These are phyloP conservation scores for Adansonia gregorii DNA, from an alignment of 441 rosid genomes.

Conservation along the genomic window DNA sequence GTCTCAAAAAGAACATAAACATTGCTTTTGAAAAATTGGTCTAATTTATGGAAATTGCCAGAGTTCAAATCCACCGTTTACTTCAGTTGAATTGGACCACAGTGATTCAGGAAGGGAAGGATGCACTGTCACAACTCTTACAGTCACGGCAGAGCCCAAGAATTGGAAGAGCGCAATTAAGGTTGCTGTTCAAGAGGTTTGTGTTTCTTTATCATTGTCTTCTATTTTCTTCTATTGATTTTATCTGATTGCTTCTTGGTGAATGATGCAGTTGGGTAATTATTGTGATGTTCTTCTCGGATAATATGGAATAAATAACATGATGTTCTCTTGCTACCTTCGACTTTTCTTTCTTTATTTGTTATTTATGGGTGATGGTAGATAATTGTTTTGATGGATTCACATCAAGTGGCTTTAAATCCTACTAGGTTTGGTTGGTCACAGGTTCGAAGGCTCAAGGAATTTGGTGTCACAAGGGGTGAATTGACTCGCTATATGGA, in stretches of 20 bases:
- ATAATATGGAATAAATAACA: background rate
- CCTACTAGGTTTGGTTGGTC: conserved; percentile 38
- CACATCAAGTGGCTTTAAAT: conserved; percentile 13
- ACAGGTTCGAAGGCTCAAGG: conserved; percentile 97
- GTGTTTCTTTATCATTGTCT: conserved; percentile 36
- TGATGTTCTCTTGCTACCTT: background rate
- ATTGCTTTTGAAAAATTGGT: conserved; percentile 29
- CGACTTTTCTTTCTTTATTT: conserved; percentile 20
- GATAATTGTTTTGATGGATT: conserved; percentile 17
- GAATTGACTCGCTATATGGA: conserved; percentile 98
- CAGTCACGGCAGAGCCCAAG: conserved; percentile 96
- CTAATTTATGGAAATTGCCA: conserved; percentile 49
- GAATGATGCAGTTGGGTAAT: conserved; percentile 23
- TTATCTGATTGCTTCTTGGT: background rate
- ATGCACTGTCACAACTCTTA: conserved; percentile 98
- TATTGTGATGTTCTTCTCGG: background rate
- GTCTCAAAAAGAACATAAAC: conserved; percentile 8
- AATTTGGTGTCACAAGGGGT: conserved; percentile 98
- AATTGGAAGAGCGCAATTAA: conserved; percentile 95
- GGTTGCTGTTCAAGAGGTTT: conserved; percentile 99
- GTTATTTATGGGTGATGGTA: conserved; percentile 3
- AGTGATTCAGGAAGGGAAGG: conserved; percentile 99
- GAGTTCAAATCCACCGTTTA: conserved; percentile 99
- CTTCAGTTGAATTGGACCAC: conserved; percentile 98
- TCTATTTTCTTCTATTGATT: conserved; percentile 27